These are phyloP conservation scores for Pugionium dolabratum DNA, from an alignment of 345 rosid genomes.

Conservation along the genomic window DNA sequence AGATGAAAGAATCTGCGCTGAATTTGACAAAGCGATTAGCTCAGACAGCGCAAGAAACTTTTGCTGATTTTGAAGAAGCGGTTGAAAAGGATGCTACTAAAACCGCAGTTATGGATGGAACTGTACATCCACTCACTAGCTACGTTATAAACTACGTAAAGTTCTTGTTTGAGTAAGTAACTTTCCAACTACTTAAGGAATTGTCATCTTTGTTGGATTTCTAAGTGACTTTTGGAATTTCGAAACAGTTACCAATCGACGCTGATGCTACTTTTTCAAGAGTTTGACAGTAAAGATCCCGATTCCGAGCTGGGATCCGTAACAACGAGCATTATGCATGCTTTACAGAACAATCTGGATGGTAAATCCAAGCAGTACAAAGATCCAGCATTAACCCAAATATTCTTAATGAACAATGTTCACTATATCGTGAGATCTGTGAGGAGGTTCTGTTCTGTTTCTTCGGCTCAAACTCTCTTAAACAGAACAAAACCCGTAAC, in stretches of 20 bases:
- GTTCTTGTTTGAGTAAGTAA: constrained; percentile 88
- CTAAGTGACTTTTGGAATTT: background rate
- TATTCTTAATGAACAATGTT: constrained; percentile 96
- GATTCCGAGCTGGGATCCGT: constrained; percentile 62
- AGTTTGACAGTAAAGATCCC: constrained; percentile 61
- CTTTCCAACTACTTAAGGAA: background rate
- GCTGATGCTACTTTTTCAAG: constrained; percentile 80
- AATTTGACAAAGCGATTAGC: constrained; percentile 80
- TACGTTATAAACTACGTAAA: constrained; percentile 94
- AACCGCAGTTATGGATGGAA: constrained; percentile 94
- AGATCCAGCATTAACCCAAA: constrained; percentile 87
- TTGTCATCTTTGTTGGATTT: constrained; percentile 2
- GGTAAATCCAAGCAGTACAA: constrained; percentile 95
- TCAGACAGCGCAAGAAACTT: constrained; percentile 91
- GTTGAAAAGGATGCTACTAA: constrained; percentile 98
- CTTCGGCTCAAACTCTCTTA: background rate
- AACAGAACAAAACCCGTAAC: background rate
- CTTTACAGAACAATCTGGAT: constrained; percentile 83
- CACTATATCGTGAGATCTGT: constrained; percentile 99
- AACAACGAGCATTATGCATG: constrained; percentile 86
- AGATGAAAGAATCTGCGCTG: constrained; percentile 78
- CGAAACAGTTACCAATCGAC: constrained; percentile 73
- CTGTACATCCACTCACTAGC: constrained; percentile 97
- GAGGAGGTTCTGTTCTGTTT: constrained; percentile 57
- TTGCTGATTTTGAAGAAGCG: constrained; percentile 93